Conservation (phyloP, 495 filamentous ascomycete species). For the Neurospora tetraspora region DNA sequence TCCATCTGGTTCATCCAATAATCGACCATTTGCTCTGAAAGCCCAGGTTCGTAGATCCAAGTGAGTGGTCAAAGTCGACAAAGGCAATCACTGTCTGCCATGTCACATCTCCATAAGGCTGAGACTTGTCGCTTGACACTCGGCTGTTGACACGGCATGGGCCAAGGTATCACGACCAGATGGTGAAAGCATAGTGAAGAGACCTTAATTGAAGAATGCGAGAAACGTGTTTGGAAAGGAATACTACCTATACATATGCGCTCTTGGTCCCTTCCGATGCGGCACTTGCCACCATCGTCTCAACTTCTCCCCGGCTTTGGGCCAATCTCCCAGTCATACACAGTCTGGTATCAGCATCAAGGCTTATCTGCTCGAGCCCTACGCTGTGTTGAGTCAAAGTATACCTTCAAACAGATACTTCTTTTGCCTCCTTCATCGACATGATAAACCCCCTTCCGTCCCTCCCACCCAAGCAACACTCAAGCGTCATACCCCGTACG, state of each 20-base stretch:
- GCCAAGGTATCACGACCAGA: not conserved
- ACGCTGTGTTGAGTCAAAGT: not conserved
- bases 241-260: not conserved
- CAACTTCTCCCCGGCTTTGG: not conserved
- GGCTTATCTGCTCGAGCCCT: not conserved
- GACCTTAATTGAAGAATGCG: not conserved
- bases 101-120: not conserved
- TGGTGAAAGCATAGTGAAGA: not conserved
- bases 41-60: not conserved
- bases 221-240: not conserved
- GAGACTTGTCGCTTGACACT: not conserved
- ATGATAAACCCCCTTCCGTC: not conserved
- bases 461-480: not conserved
- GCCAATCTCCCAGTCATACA: not conserved
- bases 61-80: not conserved
- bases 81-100: not conserved
- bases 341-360: not conserved
- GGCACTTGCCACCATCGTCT: not conserved
- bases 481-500: not conserved
- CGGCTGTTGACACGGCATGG: not conserved
- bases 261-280: not conserved
- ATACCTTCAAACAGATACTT: not conserved
- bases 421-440: not conserved
- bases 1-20: not conserved
- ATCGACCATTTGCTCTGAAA: not conserved